Evolutionary conservation across 805 yeast genomes (phyloP).

Genomic region (Lachancea waltii): DNA sequence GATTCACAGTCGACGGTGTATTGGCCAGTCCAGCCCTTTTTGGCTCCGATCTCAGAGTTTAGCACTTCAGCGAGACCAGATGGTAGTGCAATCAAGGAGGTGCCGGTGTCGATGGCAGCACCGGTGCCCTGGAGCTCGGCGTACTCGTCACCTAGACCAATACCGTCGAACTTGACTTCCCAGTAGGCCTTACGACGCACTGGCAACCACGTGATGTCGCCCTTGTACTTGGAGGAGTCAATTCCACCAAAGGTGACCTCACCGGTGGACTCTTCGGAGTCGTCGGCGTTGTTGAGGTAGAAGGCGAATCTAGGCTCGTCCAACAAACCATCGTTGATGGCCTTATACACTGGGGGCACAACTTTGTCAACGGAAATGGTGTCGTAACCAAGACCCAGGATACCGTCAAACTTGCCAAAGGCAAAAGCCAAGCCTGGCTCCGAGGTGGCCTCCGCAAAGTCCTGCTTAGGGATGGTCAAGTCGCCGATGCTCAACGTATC

Average conservation of each 20-base stretch:
- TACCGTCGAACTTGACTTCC: slow-evolving; percentile 92
- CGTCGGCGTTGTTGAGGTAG: slow-evolving; percentile 74
- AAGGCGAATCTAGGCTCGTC: slow-evolving; percentile 85
- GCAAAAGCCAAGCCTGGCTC: slow-evolving; percentile 99
- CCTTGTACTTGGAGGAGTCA: slow-evolving; percentile 67
- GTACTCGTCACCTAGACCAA: slow-evolving; percentile 86
- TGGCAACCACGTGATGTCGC: slow-evolving; percentile 91
- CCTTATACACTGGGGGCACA: slow-evolving; percentile 92
- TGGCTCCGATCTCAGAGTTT: slow-evolving; percentile 94
- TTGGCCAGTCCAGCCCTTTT: slow-evolving; percentile 96
- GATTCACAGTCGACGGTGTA: slow-evolving; percentile 85
- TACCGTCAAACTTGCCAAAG: slow-evolving; percentile 97
- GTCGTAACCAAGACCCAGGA: slow-evolving; percentile 89
- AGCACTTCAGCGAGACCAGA: slow-evolving; percentile 92
- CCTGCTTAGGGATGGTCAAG: slow-evolving; percentile 78
- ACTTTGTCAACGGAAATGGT: slow-evolving; percentile 82
- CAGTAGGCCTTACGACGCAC: slow-evolving; percentile 99
- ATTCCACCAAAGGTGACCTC: slow-evolving; percentile 93
- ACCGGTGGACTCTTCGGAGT: slow-evolving; percentile 66
- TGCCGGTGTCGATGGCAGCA: slow-evolving; percentile 98
- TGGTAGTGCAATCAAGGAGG: slow-evolving; percentile 92
- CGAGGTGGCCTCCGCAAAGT: slow-evolving; percentile 92
- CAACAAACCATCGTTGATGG: slow-evolving; percentile 70
- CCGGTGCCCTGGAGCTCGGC: slow-evolving; percentile 80
- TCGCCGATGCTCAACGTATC: slow-evolving; percentile 73